Evolutionary conservation across 768 basidiomycete genomes (phyloP).

Genomic region (Auricularia auricula-judae): DNA sequence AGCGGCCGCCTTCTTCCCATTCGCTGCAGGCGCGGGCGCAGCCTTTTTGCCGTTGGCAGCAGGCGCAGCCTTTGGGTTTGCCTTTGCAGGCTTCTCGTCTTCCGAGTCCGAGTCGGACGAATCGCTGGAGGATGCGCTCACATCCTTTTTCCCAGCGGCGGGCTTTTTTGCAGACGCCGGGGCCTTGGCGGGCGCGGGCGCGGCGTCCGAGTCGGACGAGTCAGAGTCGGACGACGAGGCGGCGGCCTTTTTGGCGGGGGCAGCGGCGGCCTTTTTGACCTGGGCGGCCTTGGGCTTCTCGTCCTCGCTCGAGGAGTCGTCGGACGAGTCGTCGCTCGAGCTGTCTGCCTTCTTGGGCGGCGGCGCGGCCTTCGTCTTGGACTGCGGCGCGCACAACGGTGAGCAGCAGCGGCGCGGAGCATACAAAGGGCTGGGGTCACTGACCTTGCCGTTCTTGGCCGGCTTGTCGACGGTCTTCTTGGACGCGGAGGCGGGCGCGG

Average conservation of each 20-base stretch:
- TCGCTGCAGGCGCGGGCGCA: conserved; percentile 10
- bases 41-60: neutral
- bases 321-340: conserved; percentile 4
- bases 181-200: conserved; percentile 26
- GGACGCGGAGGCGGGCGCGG: neutral
- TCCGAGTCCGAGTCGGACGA: neutral
- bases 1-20: conserved; percentile 27
- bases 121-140: conserved; percentile 12
- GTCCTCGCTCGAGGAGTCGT: conserved; percentile 25
- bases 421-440: neutral
- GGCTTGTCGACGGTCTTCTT: neutral
- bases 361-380: neutral
- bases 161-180: conserved; percentile 9
- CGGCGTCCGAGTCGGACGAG: conserved; percentile 29
- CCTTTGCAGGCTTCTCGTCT: neutral
- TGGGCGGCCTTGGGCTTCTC: conserved; percentile 34
- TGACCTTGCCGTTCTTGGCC: neutral
- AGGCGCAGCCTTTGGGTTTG: neutral
- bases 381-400: neutral
- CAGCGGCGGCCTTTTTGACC: conserved; percentile 13
- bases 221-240: conserved; percentile 12
- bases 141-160: conserved; percentile 8
- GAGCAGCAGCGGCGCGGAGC: neutral
- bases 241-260: conserved; percentile 12
- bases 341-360: conserved; percentile 3